Conservation (phyloP, 306 rosid species). For the Begonia masoniana region DNA sequence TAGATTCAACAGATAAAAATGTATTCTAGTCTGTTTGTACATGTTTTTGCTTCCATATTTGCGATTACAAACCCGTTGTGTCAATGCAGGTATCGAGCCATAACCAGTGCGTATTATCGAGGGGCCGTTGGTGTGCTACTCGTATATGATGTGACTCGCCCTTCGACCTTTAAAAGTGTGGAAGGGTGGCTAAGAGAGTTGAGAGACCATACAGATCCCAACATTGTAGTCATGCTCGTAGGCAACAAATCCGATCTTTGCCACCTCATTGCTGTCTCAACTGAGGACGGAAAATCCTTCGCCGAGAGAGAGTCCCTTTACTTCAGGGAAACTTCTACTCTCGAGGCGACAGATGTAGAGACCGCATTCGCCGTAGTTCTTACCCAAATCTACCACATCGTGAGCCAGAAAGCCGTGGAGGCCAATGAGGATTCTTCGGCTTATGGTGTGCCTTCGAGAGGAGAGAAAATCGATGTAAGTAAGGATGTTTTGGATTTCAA, state of each 20-base stretch:
- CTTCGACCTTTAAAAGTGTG: conserved; percentile 40
- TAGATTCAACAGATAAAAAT: too few species aligned
- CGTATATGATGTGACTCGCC: conserved; percentile 23
- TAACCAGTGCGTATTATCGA: too few species aligned
- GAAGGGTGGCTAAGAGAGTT: conserved; percentile 46
- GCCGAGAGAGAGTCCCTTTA: conserved; percentile 38
- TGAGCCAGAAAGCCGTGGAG: too few species aligned
- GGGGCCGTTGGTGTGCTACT: conserved; percentile 36
- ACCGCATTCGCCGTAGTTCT: conserved; percentile 33
- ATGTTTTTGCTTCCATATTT: too few species aligned
- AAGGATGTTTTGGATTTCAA: too few species aligned
- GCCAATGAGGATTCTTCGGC: too few species aligned
- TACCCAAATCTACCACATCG: neutral
- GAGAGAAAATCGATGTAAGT: too few species aligned
- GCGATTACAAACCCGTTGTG: too few species aligned
- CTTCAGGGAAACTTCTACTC: conserved; percentile 49
- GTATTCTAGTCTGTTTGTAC: too few species aligned
- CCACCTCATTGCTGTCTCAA: conserved; percentile 45
- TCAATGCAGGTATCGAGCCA: too few species aligned
- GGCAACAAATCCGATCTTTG: conserved; percentile 53
- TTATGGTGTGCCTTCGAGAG: too few species aligned
- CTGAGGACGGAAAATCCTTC: conserved; percentile 37
- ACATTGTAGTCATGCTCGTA: conserved; percentile 46
- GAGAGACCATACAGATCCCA: conserved; percentile 48
- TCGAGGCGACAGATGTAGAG: conserved; percentile 43